Evolutionary conservation across 2,329 filamentous ascomycete genomes (phyloP).

Genomic region (Escovopsis sp.): DNA sequence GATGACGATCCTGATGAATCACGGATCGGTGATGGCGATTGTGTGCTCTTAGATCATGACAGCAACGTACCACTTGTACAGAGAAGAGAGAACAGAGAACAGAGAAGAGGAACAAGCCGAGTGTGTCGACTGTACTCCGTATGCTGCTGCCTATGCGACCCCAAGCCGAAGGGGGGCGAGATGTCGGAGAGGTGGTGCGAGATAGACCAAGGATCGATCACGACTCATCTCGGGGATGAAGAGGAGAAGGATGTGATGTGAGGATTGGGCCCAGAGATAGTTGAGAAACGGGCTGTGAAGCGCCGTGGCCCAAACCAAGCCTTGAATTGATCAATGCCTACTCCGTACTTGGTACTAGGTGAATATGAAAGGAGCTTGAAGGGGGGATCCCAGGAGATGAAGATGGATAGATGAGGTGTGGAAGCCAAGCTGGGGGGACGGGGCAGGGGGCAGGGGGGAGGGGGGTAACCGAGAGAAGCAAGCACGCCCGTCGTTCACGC

Average conservation of each 20-base stretch:
- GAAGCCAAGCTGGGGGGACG: not conserved
- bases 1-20: conserved; percentile 3
- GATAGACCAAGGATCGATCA: not conserved
- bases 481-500: too few species aligned
- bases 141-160: too few species aligned
- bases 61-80: conserved; percentile 1
- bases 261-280: not conserved
- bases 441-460: too few species aligned
- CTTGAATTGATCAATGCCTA: not conserved
- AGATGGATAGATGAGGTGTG: not conserved
- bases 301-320: not conserved
- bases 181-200: not conserved
- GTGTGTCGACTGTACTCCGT: not conserved
- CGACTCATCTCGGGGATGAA: not conserved
- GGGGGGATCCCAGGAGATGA: conserved; percentile 1
- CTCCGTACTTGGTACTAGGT: too few species aligned
- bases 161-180: not conserved
- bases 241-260: not conserved
- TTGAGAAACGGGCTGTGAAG: not conserved
- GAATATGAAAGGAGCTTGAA: not conserved
- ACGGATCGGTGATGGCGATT: conserved; percentile 1
- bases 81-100: not conserved
- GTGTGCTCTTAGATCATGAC: not conserved
- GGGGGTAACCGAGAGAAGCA: too few species aligned
- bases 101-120: not conserved